Base-by-base conservation (phyloP, 352 stramenopile species). In the Pseudoperonospora humuli region DNA sequence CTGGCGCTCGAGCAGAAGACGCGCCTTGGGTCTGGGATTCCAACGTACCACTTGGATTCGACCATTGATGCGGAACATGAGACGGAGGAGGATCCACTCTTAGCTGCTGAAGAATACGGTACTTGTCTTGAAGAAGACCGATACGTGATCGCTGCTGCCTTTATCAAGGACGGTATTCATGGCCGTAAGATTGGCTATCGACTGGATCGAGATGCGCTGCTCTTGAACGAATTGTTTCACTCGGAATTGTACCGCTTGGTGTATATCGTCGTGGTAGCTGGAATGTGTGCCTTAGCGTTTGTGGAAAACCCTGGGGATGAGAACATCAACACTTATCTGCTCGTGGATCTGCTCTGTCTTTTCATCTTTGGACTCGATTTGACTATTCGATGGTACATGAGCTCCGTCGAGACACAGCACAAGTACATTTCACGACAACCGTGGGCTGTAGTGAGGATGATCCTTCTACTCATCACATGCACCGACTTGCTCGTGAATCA, bases 161-260 rank as follows among this genome's bases (percentile, higher is more conserved):
- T 91, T 39, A 82, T 91, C 37, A 75, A 76, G 40, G 79, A 91
- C 46, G 79, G 75, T 17, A 69, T 91, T 19, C 79, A 91, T 50
- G 79, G 75, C n/a, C 75, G 79, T 19, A 91, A 91, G 57, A 84
- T 91, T 41, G 75, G 71, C 27, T 88, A 87, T 41, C 70, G 75
- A 24, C 54, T 91, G 24, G 79, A 91, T 50, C 67, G 67, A 43
- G 67, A 69, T 36, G 70, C 79, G 20, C 54, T 91, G 0, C 64
- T 84, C 3, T 50, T 88, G 27, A 79, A 86, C 43, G 60, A 80
- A 33, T 44, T 86, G 6, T 91, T 88, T 49, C 79, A 91, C 44
- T 83, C 75, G 1, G 62, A 71, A 20, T 76, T 65, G 19, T 92
- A 92, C 57, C 61, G 72, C 25, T 34, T 68, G 13, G 52, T 86